A percentile compares a stretch with the other conserved stretches of the same genome.
phyloP scores from a whole-genome alignment of 192 early-diverging fungal species.

The Podila epicladia region DNA sequence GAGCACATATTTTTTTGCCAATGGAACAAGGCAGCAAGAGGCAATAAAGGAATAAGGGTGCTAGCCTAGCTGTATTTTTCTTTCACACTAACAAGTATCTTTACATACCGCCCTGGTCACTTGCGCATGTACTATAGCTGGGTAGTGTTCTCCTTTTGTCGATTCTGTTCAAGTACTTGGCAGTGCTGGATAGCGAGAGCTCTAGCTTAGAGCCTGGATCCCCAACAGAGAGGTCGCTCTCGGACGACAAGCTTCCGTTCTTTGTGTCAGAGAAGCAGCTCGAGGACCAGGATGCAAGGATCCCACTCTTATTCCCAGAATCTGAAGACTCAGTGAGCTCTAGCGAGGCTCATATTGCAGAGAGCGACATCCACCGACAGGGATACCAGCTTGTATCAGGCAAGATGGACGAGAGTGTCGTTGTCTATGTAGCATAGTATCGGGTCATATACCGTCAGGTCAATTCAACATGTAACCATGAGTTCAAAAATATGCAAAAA shows the following conservation, averaged over 20 bases:
- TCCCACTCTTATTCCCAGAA: neutral
- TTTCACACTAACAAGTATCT: neutral
- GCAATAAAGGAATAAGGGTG: neutral
- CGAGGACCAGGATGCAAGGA: neutral
- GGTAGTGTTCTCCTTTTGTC: neutral
- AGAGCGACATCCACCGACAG: neutral
- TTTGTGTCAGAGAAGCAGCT: neutral
- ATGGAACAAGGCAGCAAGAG: neutral
- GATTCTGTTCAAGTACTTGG: constrained; percentile 1
- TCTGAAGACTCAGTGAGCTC: neutral
- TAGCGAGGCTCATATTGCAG: neutral
- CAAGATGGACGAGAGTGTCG: neutral
- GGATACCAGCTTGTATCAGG: neutral
- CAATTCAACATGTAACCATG: neutral
- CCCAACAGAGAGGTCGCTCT: neutral
- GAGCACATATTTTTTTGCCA: neutral
- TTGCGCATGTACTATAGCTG: neutral
- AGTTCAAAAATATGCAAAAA: neutral
- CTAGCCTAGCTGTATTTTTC: too few species aligned
- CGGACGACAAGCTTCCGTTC: neutral
- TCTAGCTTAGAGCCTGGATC: too few species aligned
- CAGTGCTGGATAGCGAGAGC: neutral
- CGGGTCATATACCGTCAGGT: too few species aligned
- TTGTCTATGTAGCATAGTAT: neutral
- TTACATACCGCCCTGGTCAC: neutral